Evolutionary conservation across 306 rosid species (phyloP).

Genomic region (Lathyrus tuberosus): DNA sequence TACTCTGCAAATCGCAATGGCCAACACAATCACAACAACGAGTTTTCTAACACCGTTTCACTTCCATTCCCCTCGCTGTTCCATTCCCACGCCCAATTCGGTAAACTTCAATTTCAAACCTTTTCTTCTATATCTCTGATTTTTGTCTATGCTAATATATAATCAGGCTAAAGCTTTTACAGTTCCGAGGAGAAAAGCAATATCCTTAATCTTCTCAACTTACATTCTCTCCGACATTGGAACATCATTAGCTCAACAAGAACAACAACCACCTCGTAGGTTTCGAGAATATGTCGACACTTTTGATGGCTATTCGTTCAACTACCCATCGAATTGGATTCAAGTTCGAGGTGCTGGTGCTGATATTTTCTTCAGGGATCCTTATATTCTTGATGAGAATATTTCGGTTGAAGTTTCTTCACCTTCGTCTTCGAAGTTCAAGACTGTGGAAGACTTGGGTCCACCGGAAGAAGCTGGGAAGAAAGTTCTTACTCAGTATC

Average conservation of each 20-base stretch:
- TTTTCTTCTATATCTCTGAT: conserved; percentile 7
- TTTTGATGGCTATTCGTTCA: conserved; percentile 89
- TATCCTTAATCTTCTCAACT: conserved; percentile 73
- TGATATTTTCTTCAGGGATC: conserved; percentile 93
- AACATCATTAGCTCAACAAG: conserved; percentile 53
- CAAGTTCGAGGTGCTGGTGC: conserved; percentile 94
- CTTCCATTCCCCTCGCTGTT: conserved; percentile 31
- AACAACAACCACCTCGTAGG: conserved; percentile 30
- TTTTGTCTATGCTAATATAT: conserved; percentile 58
- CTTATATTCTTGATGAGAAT: conserved; percentile 91
- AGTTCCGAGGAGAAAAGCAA: conserved; percentile 86
- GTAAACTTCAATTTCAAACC: neutral
- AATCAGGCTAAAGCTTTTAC: conserved; percentile 90
- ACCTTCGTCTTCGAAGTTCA: conserved; percentile 87
- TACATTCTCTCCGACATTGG: conserved; percentile 51
- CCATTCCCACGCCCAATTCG: conserved; percentile 25
- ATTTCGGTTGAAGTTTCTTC: conserved; percentile 81
- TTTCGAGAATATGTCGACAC: conserved; percentile 77
- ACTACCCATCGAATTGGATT: conserved; percentile 85
- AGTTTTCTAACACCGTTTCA: conserved; percentile 19
- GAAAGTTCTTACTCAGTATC: conserved; percentile 76
- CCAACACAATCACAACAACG: conserved; percentile 20
- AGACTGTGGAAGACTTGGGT: conserved; percentile 83
- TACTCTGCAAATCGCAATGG: conserved; percentile 5
- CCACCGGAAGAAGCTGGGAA: conserved; percentile 79